Base-by-base conservation (phyloP, 2,329 filamentous ascomycete species). In the Apiospora arundinis region DNA sequence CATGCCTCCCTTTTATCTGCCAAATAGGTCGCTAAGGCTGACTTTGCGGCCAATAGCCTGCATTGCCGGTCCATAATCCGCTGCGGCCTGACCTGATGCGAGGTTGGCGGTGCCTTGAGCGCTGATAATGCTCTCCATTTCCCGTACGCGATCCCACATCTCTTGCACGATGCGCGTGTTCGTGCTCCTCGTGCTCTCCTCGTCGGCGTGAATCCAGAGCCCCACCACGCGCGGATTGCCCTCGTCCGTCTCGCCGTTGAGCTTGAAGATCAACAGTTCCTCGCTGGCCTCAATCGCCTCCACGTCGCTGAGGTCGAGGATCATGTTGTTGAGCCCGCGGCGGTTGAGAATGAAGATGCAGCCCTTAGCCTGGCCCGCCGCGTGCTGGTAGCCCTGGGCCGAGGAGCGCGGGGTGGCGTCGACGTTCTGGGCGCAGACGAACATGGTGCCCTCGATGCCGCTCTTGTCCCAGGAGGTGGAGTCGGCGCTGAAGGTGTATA, bases 361-460 rank as follows among this genome's bases (percentile, higher is more conserved):
- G 28, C 85, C 84, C 21, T 78, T 73, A 18, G 74, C 84, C 79
- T 73, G 23, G 74, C 84, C 79, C 81, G 84, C 79, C 81, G 79
- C 45, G 82, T 75, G 77, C 72, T 78, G 25, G 68, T 76, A 73
- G 52, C 76, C 65, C 75, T 73, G 40, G 80, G 81, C 3, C 81
- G 79, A 63, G 28, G 56, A 37, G 18, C 56, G 18, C 9, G 56
- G 56, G 2, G 80, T 76, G 82, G 86, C 75, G 65, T 79, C 73
- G 71, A 73, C 37, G 71, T 76, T 76, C 78, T 89, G 87, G 74
- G 92, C 88, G 85, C 93, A 97, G 69, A 98, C 89, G 81, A 98
- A 99, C 74, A 98, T 85, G 16, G 94, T 93, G 49, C 96, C 96
- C 82, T 97, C 95, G 14, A 95, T 88, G 70, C 93, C 96, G 44